A percentile compares a stretch with the other conserved stretches of the same genome.
phyloP scores from a whole-genome alignment of 495 filamentous ascomycete species.

The Penicillium longicatenatum region DNA sequence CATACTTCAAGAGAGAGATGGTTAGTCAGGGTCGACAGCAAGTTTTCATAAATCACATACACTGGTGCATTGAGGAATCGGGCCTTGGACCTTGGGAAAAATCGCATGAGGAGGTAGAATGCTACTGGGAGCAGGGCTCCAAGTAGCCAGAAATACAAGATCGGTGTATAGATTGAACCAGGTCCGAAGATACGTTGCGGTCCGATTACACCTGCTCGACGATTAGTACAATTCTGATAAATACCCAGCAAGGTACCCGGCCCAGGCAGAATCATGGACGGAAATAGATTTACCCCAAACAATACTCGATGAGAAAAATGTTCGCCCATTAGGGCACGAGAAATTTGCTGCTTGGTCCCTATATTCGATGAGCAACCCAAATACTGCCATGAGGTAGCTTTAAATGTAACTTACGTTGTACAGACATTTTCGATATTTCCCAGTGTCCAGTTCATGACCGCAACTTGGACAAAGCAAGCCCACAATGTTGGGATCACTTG shows the following conservation, averaged over 20 bases:
- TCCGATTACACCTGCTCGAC: constrained; percentile 55
- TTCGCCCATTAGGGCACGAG: constrained; percentile 60
- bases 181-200: constrained; percentile 63
- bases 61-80: constrained; percentile 56
- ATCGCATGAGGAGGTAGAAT: constrained; percentile 50
- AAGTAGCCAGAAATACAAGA: constrained; percentile 58
- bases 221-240: neutral
- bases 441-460: constrained; percentile 60
- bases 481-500: constrained; percentile 61
- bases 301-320: constrained; percentile 64
- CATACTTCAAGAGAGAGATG: constrained; percentile 41
- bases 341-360: constrained; percentile 40
- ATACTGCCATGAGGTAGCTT: neutral
- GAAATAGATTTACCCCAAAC: constrained; percentile 39
- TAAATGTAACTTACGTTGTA: constrained; percentile 47
- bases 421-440: constrained; percentile 59
- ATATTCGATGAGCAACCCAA: neutral
- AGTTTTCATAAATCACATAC: constrained; percentile 11
- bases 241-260: neutral
- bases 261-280: neutral
- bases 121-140: constrained; percentile 54
- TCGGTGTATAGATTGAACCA: constrained; percentile 55
- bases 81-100: constrained; percentile 48
- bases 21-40: neutral
- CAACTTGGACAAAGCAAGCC: constrained; percentile 60